phyloP scores from a whole-genome alignment of 257 asterid genomes.

The Marsdenia floribunda region DNA sequence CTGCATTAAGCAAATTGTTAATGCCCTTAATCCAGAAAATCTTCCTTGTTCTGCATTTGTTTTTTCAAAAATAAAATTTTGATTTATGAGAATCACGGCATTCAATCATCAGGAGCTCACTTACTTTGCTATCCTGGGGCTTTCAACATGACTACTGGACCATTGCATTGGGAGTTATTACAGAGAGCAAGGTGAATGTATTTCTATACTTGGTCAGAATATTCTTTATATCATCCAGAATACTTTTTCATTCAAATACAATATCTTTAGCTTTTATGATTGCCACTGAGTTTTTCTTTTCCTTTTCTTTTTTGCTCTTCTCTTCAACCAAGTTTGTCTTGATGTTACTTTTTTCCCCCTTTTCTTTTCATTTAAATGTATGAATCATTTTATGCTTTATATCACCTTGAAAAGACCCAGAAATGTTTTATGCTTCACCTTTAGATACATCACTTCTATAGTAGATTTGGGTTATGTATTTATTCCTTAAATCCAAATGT shows the following conservation, averaged over 20 bases:
- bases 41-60: not conserved
- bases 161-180: constrained; percentile 92
- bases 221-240: not conserved
- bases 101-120: constrained; percentile 59
- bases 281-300: not conserved
- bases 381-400: not conserved
- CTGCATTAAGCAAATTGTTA: constrained; percentile 1
- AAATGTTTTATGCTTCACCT: not conserved
- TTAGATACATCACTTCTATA: not conserved
- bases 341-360: not conserved
- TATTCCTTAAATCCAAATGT: not conserved
- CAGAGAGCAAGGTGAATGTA: constrained; percentile 72
- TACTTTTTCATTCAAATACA: not conserved
- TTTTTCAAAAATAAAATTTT: not conserved
- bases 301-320: not conserved
- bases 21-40: not conserved
- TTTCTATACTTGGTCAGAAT: not conserved
- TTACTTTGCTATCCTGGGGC: constrained; percentile 97
- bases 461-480: not conserved
- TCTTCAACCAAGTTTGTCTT: not conserved
- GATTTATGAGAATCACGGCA: not conserved
- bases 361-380: not conserved
- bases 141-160: constrained; percentile 93
- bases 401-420: not conserved
- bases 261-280: not conserved